phyloP scores from a whole-genome alignment of 1,284 basidiomycete genomes.

The Abortiporus biennis region DNA sequence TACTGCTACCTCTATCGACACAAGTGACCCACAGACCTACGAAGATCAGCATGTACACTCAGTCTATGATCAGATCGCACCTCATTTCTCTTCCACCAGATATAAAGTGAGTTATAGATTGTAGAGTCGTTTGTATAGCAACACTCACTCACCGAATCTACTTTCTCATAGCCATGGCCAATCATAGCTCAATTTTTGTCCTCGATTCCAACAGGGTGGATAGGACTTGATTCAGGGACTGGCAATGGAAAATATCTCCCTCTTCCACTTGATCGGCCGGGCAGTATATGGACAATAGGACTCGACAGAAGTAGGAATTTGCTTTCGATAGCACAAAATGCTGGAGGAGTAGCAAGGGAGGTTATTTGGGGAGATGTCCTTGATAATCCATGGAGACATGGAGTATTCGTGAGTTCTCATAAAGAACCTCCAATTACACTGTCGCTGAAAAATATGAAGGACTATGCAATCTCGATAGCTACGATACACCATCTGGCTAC shows the following conservation, averaged over 20 bases:
- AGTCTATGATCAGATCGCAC: conserved; percentile 88
- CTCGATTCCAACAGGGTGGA: conserved; percentile 66
- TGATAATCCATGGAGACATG: conserved; percentile 62
- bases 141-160: not conserved
- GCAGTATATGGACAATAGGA: conserved; percentile 68
- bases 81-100: conserved; percentile 89
- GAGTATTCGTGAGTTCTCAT: conserved; percentile 63
- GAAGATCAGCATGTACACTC: conserved; percentile 76
- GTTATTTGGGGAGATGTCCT: conserved; percentile 74
- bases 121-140: not conserved
- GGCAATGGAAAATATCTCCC: conserved; percentile 98
- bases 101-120: conserved; percentile 64
- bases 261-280: conserved; percentile 49
- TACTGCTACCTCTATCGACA: conserved; percentile 23
- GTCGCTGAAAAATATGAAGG: conserved; percentile 39
- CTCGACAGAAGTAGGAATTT: conserved; percentile 79
- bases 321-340: conserved; percentile 64
- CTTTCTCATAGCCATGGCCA: conserved; percentile 78
- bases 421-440: no score
- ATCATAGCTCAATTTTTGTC: conserved; percentile 81
- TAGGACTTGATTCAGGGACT: conserved; percentile 93
- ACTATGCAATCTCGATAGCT: conserved; percentile 93
- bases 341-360: conserved; percentile 53
- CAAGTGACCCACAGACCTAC: conserved; percentile 49
- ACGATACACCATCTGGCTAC: conserved; percentile 94